Percentiles rank a stretch among this genome's conserved stretches.
phyloP scores from a whole-genome alignment of 2,329 filamentous ascomycete genomes.

The Aquanectria penicillioides region DNA sequence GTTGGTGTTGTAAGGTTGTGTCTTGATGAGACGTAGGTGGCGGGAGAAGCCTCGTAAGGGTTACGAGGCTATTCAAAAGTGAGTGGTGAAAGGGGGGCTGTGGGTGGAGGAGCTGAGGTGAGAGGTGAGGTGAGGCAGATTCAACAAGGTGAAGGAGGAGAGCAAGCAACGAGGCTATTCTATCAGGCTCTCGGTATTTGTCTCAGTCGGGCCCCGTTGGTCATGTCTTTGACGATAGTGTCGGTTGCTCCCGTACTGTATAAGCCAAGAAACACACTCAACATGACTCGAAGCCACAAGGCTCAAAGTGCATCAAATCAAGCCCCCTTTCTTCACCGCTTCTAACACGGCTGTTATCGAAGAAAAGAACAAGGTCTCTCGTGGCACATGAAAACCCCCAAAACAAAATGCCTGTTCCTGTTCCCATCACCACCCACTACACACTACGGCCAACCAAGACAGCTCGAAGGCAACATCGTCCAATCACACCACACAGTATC shows the following conservation, averaged over 20 bases:
- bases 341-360: too few relatives aligned
- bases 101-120: background rate
- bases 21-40: background rate
- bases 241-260: too few relatives aligned
- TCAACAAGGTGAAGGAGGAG: background rate
- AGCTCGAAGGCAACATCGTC: background rate
- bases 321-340: too few relatives aligned
- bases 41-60: too few relatives aligned
- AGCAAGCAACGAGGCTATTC: slow-evolving; percentile 6
- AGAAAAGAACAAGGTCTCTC: too few relatives aligned
- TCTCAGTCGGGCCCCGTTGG: background rate
- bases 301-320: too few relatives aligned
- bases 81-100: background rate
- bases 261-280: background rate
- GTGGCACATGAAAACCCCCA: slow-evolving; percentile 1
- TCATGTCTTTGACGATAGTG: background rate
- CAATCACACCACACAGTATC: slow-evolving; percentile 13
- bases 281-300: too few relatives aligned
- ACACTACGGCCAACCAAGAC: slow-evolving; percentile 8
- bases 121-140: background rate
- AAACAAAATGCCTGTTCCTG: background rate
- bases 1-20: background rate
- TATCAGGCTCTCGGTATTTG: background rate
- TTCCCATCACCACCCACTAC: background rate
- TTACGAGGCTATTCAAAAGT: background rate